Conservation (phyloP, 2,329 filamentous ascomycete species). For the Penicillium decumbens region DNA sequence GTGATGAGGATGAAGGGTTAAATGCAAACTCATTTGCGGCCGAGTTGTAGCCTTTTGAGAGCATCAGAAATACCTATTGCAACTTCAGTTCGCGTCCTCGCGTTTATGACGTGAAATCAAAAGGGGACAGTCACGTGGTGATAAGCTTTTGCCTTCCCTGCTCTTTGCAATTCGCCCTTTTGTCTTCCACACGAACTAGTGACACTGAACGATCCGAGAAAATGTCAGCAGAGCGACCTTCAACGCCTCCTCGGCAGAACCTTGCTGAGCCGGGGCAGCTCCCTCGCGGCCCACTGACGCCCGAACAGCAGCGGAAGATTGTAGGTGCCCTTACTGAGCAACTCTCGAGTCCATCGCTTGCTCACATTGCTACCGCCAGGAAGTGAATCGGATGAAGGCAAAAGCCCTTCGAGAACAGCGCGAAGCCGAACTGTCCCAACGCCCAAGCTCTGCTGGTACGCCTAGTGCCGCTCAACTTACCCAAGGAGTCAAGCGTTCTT, state of each 20-base stretch:
- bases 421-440: conserved; percentile 55
- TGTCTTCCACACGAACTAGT: background rate
- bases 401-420: conserved; percentile 77
- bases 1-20: conserved; percentile 32
- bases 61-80: background rate
- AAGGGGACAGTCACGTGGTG: conserved; percentile 7
- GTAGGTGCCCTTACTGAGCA: conserved; percentile 30
- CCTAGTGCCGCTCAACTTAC: conserved; percentile 43
- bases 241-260: conserved; percentile 37
- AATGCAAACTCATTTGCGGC: background rate
- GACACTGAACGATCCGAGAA: background rate
- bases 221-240: conserved; percentile 17
- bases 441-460: conserved; percentile 30
- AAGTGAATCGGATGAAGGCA: conserved; percentile 80
- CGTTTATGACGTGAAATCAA: conserved; percentile 6
- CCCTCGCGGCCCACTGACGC: conserved; percentile 50
- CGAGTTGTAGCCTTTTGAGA: conserved; percentile 8
- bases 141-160: conserved; percentile 1
- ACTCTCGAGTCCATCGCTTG: background rate
- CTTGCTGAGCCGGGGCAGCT: conserved; percentile 37
- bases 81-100: background rate
- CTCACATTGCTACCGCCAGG: conserved; percentile 49
- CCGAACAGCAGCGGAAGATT: conserved; percentile 58
- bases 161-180: background rate
- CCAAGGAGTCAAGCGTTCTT: conserved; percentile 67